Percentiles rank a stretch among this genome's conserved stretches.
Conservation (phyloP, 2,329 filamentous ascomycete genomes). For the Pseudogymnoascus pannorum region DNA sequence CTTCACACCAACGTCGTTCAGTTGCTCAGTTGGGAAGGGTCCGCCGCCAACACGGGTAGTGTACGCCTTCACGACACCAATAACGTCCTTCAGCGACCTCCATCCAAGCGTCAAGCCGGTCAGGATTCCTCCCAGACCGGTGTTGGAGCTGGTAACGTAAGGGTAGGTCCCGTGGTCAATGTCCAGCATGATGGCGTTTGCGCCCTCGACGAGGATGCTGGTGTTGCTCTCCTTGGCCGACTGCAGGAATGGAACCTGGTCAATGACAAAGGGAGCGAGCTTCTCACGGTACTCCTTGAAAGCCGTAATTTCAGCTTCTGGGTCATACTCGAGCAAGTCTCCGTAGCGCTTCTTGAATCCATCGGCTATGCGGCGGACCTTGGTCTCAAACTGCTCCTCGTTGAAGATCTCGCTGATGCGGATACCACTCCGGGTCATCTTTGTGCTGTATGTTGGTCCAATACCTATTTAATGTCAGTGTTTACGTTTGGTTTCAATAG, state of each 20-base stretch:
- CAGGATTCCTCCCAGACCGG: constrained; percentile 53
- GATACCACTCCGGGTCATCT: constrained; percentile 58
- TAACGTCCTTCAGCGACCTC: constrained; percentile 52
- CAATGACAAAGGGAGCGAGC: constrained; percentile 55
- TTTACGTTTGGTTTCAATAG: constrained; percentile 38
- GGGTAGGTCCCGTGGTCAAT: constrained; percentile 55
- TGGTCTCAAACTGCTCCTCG: constrained; percentile 56
- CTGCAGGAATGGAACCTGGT: constrained; percentile 54
- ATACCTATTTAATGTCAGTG: constrained; percentile 36
- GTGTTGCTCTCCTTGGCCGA: constrained; percentile 50
- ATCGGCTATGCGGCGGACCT: constrained; percentile 52
- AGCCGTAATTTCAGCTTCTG: constrained; percentile 59
- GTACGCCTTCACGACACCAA: constrained; percentile 63
- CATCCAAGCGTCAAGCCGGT: constrained; percentile 41
- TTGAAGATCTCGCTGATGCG: constrained; percentile 61
- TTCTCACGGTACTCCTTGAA: constrained; percentile 53
- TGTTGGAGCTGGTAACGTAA: constrained; percentile 39
- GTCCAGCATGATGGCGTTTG: constrained; percentile 60
- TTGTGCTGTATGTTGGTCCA: constrained; percentile 51
- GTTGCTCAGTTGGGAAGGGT: constrained; percentile 59
- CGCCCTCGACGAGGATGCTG: constrained; percentile 62
- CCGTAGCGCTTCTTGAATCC: constrained; percentile 65
- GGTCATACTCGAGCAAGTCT: constrained; percentile 56
- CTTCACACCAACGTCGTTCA: constrained; percentile 37
- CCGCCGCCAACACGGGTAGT: constrained; percentile 56